Evolutionary conservation across 108 stramenopile species (phyloP).

Genomic region (Cyclotella cryptica): DNA sequence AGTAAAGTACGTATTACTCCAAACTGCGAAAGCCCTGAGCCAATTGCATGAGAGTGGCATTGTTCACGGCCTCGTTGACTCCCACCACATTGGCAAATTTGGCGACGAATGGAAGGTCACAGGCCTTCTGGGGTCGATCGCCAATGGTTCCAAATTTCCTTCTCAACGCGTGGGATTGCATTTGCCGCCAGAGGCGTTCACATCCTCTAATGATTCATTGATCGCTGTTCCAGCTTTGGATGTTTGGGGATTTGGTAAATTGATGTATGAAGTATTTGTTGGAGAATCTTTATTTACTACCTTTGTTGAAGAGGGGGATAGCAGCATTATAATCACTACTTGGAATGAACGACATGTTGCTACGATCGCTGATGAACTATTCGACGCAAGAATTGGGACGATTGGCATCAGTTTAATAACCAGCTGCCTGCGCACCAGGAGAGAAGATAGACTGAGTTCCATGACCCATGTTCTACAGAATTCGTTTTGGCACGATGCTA

Average conservation of each 20-base stretch:
- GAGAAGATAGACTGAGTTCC: conserved; percentile 44
- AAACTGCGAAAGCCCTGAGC: conserved; percentile 66
- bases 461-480: conserved; percentile 63
- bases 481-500: conserved; percentile 52
- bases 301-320: conserved; percentile 28
- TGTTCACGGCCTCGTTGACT: conserved; percentile 71
- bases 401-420: conserved; percentile 67
- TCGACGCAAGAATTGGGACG: conserved; percentile 55
- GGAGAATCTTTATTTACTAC: conserved; percentile 70
- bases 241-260: conserved; percentile 83
- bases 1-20: conserved; percentile 61
- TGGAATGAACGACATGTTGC: conserved; percentile 54
- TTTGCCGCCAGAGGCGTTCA: conserved; percentile 76
- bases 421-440: conserved; percentile 55
- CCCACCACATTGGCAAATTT: conserved; percentile 73
- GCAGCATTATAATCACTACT: conserved; percentile 30
- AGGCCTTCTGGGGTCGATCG: conserved; percentile 58
- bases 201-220: conserved; percentile 39
- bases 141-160: conserved; percentile 53
- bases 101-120: conserved; percentile 77
- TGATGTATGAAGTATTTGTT: conserved; percentile 78
- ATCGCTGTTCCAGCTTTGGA: conserved; percentile 62
- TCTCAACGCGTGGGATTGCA: conserved; percentile 52
- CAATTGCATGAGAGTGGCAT: conserved; percentile 71
- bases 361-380: conserved; percentile 42